Conservation (phyloP, 345 rosid species). For the Clausena lansium region DNA sequence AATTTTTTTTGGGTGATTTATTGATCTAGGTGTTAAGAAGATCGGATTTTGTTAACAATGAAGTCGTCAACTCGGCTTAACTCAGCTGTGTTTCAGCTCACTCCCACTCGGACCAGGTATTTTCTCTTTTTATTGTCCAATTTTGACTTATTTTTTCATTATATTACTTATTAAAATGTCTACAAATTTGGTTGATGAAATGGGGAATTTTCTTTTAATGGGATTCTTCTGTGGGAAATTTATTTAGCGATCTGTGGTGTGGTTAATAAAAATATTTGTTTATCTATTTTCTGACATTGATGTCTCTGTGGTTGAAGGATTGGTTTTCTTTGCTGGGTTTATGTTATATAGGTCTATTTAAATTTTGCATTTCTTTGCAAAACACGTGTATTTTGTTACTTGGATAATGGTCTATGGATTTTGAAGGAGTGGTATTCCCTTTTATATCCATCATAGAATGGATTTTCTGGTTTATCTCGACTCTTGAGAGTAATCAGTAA, state of each 20-base stretch:
- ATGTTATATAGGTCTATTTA: no score
- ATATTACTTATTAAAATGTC: not conserved
- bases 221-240: not conserved
- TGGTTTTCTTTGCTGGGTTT: not conserved
- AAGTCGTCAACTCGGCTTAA: conserved; percentile 81
- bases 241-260: conserved; percentile 10
- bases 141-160: not conserved
- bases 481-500: not conserved
- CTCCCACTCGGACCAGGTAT: conserved; percentile 97
- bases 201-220: not conserved
- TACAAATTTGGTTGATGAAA: not conserved
- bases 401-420: not conserved
- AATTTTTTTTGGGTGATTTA: not conserved
- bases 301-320: not conserved
- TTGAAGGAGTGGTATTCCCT: not conserved
- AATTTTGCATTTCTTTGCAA: no score
- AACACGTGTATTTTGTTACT: not conserved
- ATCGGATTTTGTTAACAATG: conserved; percentile 45
- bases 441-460: not conserved
- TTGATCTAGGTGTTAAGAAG: conserved; percentile 10
- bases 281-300: not conserved
- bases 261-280: not conserved
- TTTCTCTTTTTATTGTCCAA: not conserved
- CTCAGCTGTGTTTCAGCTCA: conserved; percentile 90
- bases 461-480: not conserved